Evolutionary conservation across 2,329 filamentous ascomycete genomes (phyloP), one percentile per base, ranked within the genome.

Genomic region (Penicillium sp.): DNA sequence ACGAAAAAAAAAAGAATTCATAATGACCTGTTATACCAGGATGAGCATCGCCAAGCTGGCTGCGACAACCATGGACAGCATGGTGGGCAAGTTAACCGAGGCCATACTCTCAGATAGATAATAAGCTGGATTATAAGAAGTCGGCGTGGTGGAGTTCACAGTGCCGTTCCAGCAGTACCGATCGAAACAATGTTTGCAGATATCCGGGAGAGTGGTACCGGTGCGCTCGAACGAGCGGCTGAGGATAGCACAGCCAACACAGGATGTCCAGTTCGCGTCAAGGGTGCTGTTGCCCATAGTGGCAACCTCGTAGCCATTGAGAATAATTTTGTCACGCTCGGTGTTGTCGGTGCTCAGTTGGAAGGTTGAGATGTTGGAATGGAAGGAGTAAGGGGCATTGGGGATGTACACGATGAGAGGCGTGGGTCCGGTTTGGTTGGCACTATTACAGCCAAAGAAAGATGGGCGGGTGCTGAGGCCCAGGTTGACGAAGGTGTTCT

Each of bases 81-180:
- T 16, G 9, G 61, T 50, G 10, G 62, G 62, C 35, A 64, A 36
- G 16, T 55, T 42, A 5, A 35, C 25, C 1, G 53, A 35, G 28
- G 56, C 61, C 5, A 50, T 35, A 41, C 37, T 58, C 5, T 57
- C 51, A 10, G 50, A 41, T n/a, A 63, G 8, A 12, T 57, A 30
- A 17, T 51, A 37, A 9, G 43, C 55, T 1, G 82, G 82, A 22
- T 77, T 69, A 56, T 81, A 84, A 0, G 60, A 56, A 1, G 65
- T 58, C 0, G 73, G 70, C 6, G 56, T 62, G 0, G 75, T 76
- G 38, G 67, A 73, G 40, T 81, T 75, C 7, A 76, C 55, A 1
- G 84, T 89, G n/a, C 94, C 94, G 71, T 97, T 84, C 94, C 94
- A 99, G 82, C 94, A 99, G 77, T 97, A 97, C 19, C 78, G 74